Conservation (phyloP, 78 protist species). For the Tieghemostelium lacteum region DNA sequence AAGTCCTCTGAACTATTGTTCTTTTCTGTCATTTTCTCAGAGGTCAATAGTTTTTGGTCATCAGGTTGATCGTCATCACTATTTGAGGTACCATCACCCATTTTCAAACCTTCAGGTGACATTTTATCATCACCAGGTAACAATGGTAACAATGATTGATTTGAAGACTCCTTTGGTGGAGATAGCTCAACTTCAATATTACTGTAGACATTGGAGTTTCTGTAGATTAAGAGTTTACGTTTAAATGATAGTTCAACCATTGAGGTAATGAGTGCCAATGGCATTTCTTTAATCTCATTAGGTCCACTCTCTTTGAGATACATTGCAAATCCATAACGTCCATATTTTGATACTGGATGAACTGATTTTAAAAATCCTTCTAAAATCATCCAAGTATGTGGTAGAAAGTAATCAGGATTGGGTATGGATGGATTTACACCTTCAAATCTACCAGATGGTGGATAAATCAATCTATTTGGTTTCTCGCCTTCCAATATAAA, state of each 20-base stretch:
- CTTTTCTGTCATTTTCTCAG: not conserved
- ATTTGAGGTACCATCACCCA: not conserved
- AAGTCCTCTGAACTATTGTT: not conserved
- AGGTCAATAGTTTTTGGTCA: not conserved
- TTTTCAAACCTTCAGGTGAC: not conserved
- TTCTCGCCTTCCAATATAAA: constrained; percentile 63
- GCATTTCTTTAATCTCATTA: constrained; percentile 59
- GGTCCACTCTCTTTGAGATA: constrained; percentile 71
- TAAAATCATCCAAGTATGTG: constrained; percentile 53
- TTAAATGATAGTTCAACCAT: constrained; percentile 71
- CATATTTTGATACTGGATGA: constrained; percentile 77
- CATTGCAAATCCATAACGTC: constrained; percentile 70
- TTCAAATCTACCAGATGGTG: constrained; percentile 71
- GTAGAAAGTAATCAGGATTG: constrained; percentile 68
- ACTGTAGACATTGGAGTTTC: constrained; percentile 51
- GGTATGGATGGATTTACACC: constrained; percentile 72
- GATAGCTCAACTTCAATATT: constrained; percentile 21
- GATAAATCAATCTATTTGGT: constrained; percentile 56
- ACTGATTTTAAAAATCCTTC: constrained; percentile 52
- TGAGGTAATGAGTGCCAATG: constrained; percentile 57
- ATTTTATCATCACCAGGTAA: not conserved
- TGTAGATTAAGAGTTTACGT: constrained; percentile 35
- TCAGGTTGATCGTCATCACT: not conserved
- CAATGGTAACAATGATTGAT: not conserved
- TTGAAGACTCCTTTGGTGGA: too few relatives aligned